phyloP scores from a whole-genome alignment of 768 basidiomycete genomes.

The Pholiota molesta region DNA sequence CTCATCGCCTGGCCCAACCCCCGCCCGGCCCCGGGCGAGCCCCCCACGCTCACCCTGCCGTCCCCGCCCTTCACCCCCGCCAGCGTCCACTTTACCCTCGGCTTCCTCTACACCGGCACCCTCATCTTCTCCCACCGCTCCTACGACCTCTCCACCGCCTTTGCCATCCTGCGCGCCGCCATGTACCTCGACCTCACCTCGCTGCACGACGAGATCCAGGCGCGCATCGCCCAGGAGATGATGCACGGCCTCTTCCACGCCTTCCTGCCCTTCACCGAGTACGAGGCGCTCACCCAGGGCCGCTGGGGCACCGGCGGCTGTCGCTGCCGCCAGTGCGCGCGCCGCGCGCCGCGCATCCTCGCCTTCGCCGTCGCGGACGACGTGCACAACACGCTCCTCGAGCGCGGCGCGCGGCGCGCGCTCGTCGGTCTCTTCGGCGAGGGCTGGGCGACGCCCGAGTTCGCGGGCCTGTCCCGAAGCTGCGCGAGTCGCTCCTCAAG shows the following conservation, averaged over 20 bases:
- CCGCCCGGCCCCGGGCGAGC: conserved; percentile 36
- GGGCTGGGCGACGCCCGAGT: conserved; percentile 85
- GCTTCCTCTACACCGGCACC: conserved; percentile 94
- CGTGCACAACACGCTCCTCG: conserved; percentile 72
- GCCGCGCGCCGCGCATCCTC: conserved; percentile 80
- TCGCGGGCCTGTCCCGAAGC: conserved; percentile 70
- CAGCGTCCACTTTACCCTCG: conserved; percentile 90
- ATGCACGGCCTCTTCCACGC: conserved; percentile 89
- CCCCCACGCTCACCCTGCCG: conserved; percentile 69
- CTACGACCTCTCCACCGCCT: conserved; percentile 91
- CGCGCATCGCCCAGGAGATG: conserved; percentile 85
- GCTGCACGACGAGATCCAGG: conserved; percentile 80
- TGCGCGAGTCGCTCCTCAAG: conserved; percentile 69
- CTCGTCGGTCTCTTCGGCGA: conserved; percentile 86
- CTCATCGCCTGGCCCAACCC: conserved; percentile 66
- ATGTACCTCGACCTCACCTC: conserved; percentile 75
- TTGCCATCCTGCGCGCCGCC: conserved; percentile 85
- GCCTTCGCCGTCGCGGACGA: conserved; percentile 80
- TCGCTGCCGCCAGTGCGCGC: conserved; percentile 80
- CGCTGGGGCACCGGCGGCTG: conserved; percentile 87
- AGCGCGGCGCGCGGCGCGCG: conserved; percentile 71
- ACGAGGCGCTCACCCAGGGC: conserved; percentile 72
- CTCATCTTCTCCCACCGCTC: conserved; percentile 90
- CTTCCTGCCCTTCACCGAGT: conserved; percentile 77
- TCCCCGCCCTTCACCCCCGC: conserved; percentile 96